Base-by-base conservation (phyloP, 768 basidiomycete genomes). In the Boletus tylopilopsis region DNA sequence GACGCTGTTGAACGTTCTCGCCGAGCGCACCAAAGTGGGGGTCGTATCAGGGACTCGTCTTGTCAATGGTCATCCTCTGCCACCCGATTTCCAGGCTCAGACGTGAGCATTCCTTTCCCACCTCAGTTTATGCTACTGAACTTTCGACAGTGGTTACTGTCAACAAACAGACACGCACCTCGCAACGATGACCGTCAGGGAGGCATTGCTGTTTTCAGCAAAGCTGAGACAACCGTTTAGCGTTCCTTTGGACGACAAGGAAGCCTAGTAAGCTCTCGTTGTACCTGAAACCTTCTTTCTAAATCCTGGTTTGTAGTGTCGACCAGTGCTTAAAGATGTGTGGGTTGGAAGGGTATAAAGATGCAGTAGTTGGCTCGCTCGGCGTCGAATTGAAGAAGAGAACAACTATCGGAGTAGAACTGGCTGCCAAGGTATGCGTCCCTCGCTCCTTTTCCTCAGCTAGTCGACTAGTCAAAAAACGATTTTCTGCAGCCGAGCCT, bases 141-240 rank as follows among this genome's bases (percentile, higher is more conserved):
- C 9, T 24, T 21, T n/a, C 6, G 18, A 46, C 24, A 86, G 83
- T 41, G 90, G 89, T 0, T 94, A 92, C 60, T 88, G 85, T 50
- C 90, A 94, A 61, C 93, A 95, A 63, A 81, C 80, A 70, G 90
- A 92, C 58, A 86, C 84, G 0, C 91, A 94, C 67, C 76, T 87
- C 16, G 77, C 78, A 23, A 82, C 82, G 6, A 72, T 81, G 21
- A 91, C 89, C 3, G 90, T 94, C 6, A 76, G 87, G 34, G 90
- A 94, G 57, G 87, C 90, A 0, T 68, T 94, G 5, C 68, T 80
- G 30, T 86, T 90, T 68, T 92, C 90, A 6, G 91, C 91, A 4
- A 80, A 78, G 47, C 68, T 93, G 16, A 82, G 91, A 24, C 91
- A 93, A 61, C 88, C 88, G 0, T 69, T 74, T 1, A 71, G 73